Conservation (phyloP, 306 rosid species). For the Lablab purpureus region DNA sequence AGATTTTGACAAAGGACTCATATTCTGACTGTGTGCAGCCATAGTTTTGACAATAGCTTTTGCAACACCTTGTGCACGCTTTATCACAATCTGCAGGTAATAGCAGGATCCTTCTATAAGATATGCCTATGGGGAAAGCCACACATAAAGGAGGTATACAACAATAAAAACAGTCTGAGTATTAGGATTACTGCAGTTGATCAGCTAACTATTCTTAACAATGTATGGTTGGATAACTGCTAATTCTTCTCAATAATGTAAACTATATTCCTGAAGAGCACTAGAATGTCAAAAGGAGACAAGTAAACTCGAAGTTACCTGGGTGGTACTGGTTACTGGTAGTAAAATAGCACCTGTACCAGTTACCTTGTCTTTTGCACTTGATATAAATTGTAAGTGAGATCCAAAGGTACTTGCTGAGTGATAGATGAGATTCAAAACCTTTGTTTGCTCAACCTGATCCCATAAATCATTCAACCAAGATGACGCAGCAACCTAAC, state of each 20-base stretch:
- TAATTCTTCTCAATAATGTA: not conserved
- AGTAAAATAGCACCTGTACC: slow-evolving; percentile 78
- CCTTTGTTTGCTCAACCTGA: slow-evolving; percentile 84
- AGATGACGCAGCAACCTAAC: slow-evolving; percentile 89
- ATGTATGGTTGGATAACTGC: not conserved
- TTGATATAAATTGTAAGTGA: slow-evolving; percentile 81
- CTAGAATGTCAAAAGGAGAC: slow-evolving; percentile 9
- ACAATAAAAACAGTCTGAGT: not conserved
- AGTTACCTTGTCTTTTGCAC: slow-evolving; percentile 82
- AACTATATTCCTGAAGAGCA: slow-evolving; percentile 4
- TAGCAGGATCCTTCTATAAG: slow-evolving; percentile 28
- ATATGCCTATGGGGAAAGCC: not conserved
- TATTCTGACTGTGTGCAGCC: slow-evolving; percentile 76
- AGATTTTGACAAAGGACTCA: slow-evolving; percentile 53
- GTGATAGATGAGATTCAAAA: slow-evolving; percentile 81
- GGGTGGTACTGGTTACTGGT: slow-evolving; percentile 89
- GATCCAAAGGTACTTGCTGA: slow-evolving; percentile 95
- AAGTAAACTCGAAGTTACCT: slow-evolving; percentile 57
- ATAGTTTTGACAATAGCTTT: slow-evolving; percentile 84
- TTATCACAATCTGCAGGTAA: slow-evolving; percentile 75
- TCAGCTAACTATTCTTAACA: not conserved
- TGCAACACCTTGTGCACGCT: slow-evolving; percentile 88
- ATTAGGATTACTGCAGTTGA: not conserved
- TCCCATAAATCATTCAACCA: slow-evolving; percentile 95
- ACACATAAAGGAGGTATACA: not conserved